Conservation (phyloP, 1,139 yeast genomes). For the Magnusiomyces fungicola region DNA sequence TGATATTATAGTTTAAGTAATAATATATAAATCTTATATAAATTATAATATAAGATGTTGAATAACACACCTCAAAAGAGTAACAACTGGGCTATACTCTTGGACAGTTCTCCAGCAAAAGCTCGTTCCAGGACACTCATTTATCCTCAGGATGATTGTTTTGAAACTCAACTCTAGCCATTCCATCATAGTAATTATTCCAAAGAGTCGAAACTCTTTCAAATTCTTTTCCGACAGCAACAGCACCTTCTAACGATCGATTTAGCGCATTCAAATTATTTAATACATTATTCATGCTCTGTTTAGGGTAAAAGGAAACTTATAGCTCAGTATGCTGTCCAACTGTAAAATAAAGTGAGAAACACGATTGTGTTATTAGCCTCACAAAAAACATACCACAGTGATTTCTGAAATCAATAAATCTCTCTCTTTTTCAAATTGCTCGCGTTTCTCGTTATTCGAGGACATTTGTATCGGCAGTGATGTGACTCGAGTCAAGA, state of each 20-base stretch:
- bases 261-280: conserved; percentile 44
- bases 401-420: conserved; percentile 37
- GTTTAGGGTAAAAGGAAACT: conserved; percentile 4
- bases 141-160: neutral
- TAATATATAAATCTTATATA: no score
- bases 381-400: conserved; percentile 19
- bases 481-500: no score
- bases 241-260: conserved; percentile 43
- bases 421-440: conserved; percentile 41
- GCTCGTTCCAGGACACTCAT: no score
- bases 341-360: neutral
- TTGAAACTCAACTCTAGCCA: conserved; percentile 11
- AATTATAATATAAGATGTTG: no score
- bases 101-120: no score
- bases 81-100: no score
- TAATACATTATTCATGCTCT: conserved; percentile 45
- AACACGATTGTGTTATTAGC: neutral
- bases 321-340: neutral
- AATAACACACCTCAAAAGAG: no score
- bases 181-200: conserved; percentile 43
- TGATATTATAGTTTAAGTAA: no score
- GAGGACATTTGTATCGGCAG: neutral
- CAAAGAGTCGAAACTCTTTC: conserved; percentile 45
- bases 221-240: conserved; percentile 50
- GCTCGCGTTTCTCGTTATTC: conserved; percentile 18